These are phyloP conservation scores for Caloboletus firmus DNA, from an alignment of 1,284 basidiomycete genomes.

Conservation along the genomic window DNA sequence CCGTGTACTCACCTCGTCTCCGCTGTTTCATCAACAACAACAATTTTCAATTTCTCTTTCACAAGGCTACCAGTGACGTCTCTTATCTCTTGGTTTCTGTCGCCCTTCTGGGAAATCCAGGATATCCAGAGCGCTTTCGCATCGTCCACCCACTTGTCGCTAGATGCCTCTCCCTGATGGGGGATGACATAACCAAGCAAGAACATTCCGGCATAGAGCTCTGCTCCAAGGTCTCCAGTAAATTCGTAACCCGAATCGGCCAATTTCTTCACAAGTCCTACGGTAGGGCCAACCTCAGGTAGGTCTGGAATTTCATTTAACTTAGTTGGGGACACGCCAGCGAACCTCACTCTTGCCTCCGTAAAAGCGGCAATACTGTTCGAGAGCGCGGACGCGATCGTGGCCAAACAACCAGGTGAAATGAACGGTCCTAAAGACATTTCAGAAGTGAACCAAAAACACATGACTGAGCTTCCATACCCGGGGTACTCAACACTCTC, in stretches of 20 bases:
- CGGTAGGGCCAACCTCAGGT: not conserved
- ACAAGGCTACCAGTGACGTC: constrained; percentile 36
- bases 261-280: constrained; percentile 19
- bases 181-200: constrained; percentile 27
- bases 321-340: constrained; percentile 6
- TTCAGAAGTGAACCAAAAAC: not conserved
- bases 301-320: not conserved
- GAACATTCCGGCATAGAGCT: constrained; percentile 25
- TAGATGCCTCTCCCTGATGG: constrained; percentile 4
- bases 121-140: constrained; percentile 40
- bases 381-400: constrained; percentile 19
- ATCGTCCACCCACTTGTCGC: constrained; percentile 19
- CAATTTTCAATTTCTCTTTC: constrained; percentile 41
- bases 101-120: constrained; percentile 33
- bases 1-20: constrained; percentile 40
- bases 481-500: constrained; percentile 19
- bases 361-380: constrained; percentile 13
- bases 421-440: constrained; percentile 20
- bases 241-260: constrained; percentile 23
- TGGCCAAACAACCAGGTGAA: constrained; percentile 18
- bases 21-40: constrained; percentile 46
- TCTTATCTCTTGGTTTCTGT: constrained; percentile 14
- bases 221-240: constrained; percentile 20
- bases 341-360: constrained; percentile 14
- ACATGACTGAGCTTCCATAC: constrained; percentile 6